Evolutionary conservation across 116 monocot species (phyloP).

Genomic region (Iris pallida): DNA sequence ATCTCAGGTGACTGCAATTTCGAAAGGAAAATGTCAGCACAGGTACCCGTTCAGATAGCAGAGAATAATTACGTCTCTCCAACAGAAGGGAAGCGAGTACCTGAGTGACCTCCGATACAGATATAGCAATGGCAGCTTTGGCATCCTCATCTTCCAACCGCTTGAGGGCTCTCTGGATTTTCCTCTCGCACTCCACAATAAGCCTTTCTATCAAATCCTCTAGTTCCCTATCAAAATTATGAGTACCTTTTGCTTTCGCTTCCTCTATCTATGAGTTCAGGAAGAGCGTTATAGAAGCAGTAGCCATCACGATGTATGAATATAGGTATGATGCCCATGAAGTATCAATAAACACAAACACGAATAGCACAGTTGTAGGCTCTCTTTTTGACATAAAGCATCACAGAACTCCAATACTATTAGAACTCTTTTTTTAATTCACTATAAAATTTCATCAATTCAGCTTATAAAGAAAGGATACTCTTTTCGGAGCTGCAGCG

Average conservation of each 20-base stretch:
- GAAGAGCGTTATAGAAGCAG: constrained; percentile 15
- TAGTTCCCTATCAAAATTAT: constrained; percentile 92
- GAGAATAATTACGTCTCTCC: background rate
- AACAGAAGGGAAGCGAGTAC: constrained; percentile 20
- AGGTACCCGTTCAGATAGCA: background rate
- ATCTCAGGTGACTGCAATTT: constrained; percentile 43
- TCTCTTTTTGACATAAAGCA: no score
- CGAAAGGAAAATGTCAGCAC: background rate
- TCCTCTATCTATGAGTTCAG: constrained; percentile 89
- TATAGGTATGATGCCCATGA: no score
- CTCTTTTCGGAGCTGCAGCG: constrained; percentile 87
- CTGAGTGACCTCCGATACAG: constrained; percentile 91
- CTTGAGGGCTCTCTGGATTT: constrained; percentile 95
- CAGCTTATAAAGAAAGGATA: constrained; percentile 49
- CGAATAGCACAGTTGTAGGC: no score
- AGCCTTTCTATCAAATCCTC: constrained; percentile 91
- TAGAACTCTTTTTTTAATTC: no score
- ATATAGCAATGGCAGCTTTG: constrained; percentile 97
- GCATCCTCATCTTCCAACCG: constrained; percentile 92
- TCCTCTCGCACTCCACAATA: constrained; percentile 95
- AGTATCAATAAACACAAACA: no score
- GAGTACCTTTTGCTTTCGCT: constrained; percentile 57
- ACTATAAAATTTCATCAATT: no score
- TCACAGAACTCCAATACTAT: no score
- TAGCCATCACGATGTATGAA: no score